Evolutionary conservation across 805 yeast species (phyloP).

Genomic region (Kluyveromyces lactis): DNA sequence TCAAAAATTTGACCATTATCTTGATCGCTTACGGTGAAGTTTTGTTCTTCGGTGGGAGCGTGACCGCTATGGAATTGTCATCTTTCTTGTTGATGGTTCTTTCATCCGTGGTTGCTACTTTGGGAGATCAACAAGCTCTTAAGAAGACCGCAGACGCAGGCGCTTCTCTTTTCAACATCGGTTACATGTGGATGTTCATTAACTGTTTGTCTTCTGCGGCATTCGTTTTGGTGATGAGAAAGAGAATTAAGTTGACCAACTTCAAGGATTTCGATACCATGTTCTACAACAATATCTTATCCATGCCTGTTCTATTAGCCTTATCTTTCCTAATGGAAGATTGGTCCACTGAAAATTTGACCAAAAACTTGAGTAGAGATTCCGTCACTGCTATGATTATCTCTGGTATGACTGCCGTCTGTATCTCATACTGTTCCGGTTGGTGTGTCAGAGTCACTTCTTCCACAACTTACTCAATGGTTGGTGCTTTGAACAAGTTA

Average conservation of each 20-base stretch:
- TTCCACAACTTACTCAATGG: constrained; percentile 98
- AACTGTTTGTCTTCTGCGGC: constrained; percentile 94
- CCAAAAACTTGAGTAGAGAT: constrained; percentile 63
- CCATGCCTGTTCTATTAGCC: constrained; percentile 78
- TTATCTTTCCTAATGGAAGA: constrained; percentile 79
- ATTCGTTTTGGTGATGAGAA: constrained; percentile 91
- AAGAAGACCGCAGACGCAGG: constrained; percentile 24
- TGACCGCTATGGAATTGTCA: constrained; percentile 80
- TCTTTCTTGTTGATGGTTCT: constrained; percentile 89
- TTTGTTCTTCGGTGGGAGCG: constrained; percentile 90
- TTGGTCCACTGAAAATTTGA: constrained; percentile 80
- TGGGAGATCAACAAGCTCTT: constrained; percentile 55
- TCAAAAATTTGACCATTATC: constrained; percentile 94
- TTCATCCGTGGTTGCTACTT: constrained; percentile 91
- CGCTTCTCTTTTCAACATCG: constrained; percentile 43
- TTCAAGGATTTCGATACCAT: constrained; percentile 96
- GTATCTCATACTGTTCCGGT: constrained; percentile 97
- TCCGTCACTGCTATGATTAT: constrained; percentile 75
- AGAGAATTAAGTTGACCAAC: constrained; percentile 93
- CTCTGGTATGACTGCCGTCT: constrained; percentile 91
- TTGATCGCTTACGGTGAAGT: constrained; percentile 98
- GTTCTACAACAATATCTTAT: constrained; percentile 93
- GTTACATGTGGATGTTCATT: constrained; percentile 94
- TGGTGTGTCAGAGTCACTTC: constrained; percentile 99
- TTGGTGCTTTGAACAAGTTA: constrained; percentile 95